Conservation (phyloP, 257 asterid genomes). For the Solanum boliviense region DNA sequence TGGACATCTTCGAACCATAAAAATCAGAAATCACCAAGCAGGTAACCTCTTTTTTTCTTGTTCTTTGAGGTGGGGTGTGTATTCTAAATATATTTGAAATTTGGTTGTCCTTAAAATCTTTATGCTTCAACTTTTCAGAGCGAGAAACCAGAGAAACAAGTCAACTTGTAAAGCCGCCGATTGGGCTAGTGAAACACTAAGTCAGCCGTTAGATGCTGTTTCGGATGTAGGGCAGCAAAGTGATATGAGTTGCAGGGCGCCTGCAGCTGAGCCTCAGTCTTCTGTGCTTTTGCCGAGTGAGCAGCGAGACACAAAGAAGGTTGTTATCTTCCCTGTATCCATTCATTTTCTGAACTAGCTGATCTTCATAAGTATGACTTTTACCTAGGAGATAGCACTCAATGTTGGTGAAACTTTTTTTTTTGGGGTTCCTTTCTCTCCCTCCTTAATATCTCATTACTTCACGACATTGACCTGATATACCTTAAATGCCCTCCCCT, state of each 20-base stretch:
- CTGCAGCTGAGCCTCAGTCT: conserved; percentile 31
- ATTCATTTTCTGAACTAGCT: background rate
- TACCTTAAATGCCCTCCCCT: background rate
- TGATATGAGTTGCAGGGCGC: conserved; percentile 18
- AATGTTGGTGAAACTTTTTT: background rate
- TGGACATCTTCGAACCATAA: conserved; percentile 22
- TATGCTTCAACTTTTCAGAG: conserved; percentile 20
- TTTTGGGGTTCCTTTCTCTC: background rate
- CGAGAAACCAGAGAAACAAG: conserved; percentile 42
- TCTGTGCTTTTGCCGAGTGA: conserved; percentile 10
- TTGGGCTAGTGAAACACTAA: conserved; percentile 37
- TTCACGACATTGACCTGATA: background rate
- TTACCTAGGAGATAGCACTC: background rate
- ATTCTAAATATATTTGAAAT: background rate
- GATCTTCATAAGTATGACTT: background rate
- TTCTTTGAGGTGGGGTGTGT: too few relatives aligned
- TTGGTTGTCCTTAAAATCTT: background rate
- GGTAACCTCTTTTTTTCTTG: background rate
- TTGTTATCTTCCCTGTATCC: background rate
- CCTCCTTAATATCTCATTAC: background rate
- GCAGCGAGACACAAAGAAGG: conserved; percentile 36
- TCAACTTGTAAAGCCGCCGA: conserved; percentile 16
- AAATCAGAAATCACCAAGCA: conserved; percentile 38
- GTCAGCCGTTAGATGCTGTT: conserved; percentile 29
- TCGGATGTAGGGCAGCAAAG: conserved; percentile 21